Conservation (phyloP, 345 rosid species). For the Cardamine resedifolia region DNA sequence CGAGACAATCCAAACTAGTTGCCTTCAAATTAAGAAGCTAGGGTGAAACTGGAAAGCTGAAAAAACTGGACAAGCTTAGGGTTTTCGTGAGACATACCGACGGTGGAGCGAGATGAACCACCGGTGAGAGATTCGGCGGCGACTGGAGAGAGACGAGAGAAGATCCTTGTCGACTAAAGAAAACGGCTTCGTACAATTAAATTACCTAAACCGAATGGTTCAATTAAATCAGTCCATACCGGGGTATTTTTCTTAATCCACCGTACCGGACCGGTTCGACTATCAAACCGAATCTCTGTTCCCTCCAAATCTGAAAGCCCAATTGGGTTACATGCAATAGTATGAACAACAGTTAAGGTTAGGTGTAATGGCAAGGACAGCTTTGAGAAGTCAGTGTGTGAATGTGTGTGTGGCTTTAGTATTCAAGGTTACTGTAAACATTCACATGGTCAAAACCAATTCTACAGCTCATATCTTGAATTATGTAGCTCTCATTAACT, state of each 20-base stretch:
- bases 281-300: neutral
- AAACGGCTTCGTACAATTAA: neutral
- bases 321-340: neutral
- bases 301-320: neutral
- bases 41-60: neutral
- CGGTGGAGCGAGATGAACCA: slow-evolving; percentile 4
- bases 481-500: neutral
- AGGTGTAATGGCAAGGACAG: neutral
- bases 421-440: slow-evolving; percentile 13
- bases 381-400: neutral
- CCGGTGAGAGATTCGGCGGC: slow-evolving; percentile 1
- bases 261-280: neutral
- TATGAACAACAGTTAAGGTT: neutral
- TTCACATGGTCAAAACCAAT: neutral
- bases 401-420: too few species aligned
- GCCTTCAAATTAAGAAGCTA: neutral
- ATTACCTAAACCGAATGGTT: slow-evolving; percentile 7
- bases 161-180: neutral
- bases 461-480: neutral
- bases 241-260: neutral
- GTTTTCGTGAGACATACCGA: neutral
- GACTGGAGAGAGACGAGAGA: neutral
- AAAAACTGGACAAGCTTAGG: neutral
- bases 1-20: neutral
- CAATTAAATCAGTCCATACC: neutral